These are phyloP conservation scores for Colletotrichum sansevieriae DNA, from an alignment of 2,329 filamentous ascomycete genomes.

Conservation along the genomic window DNA sequence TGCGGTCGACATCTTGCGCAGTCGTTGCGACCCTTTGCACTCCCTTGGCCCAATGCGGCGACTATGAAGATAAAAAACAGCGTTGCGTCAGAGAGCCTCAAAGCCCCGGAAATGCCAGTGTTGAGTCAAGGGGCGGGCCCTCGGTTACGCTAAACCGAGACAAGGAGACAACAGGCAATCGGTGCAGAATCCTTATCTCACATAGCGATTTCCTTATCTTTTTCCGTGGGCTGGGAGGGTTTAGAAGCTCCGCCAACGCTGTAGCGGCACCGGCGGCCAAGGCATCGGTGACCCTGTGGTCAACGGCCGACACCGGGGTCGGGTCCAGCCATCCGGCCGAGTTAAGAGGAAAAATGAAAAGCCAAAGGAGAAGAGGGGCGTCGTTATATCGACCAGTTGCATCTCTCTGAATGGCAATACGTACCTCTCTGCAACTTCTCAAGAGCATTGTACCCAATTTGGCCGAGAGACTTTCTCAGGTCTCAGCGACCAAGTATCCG, in stretches of 20 bases:
- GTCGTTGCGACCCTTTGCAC: constrained; percentile 41
- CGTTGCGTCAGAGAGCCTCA: constrained; percentile 18
- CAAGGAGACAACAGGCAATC: constrained; percentile 29
- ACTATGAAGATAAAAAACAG: constrained; percentile 11
- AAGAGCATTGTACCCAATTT: too few relatives aligned
- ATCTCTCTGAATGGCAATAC: constrained; percentile 21
- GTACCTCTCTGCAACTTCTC: too few relatives aligned
- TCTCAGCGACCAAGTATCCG: constrained; percentile 21
- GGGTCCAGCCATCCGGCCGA: constrained; percentile 19
- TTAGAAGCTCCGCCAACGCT: not conserved
- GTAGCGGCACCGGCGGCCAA: constrained; percentile 16
- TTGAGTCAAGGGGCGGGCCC: constrained; percentile 2
- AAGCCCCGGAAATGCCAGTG: constrained; percentile 23
- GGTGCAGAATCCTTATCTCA: constrained; percentile 31
- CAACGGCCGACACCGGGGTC: constrained; percentile 31
- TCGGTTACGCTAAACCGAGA: constrained; percentile 27
- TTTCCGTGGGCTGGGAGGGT: constrained; percentile 3
- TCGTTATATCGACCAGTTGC: constrained; percentile 21
- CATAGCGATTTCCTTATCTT: constrained; percentile 9
- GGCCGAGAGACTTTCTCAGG: constrained; percentile 10
- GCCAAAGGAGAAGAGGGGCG: not conserved
- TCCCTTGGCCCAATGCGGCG: constrained; percentile 18
- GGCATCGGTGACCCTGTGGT: constrained; percentile 4
- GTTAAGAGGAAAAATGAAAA: not conserved
- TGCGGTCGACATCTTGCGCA: constrained; percentile 26